Percentiles rank a stretch among this genome's conserved stretches.
phyloP scores from a whole-genome alignment of 495 filamentous ascomycete species.

The Saxispiralis lemnorum region DNA sequence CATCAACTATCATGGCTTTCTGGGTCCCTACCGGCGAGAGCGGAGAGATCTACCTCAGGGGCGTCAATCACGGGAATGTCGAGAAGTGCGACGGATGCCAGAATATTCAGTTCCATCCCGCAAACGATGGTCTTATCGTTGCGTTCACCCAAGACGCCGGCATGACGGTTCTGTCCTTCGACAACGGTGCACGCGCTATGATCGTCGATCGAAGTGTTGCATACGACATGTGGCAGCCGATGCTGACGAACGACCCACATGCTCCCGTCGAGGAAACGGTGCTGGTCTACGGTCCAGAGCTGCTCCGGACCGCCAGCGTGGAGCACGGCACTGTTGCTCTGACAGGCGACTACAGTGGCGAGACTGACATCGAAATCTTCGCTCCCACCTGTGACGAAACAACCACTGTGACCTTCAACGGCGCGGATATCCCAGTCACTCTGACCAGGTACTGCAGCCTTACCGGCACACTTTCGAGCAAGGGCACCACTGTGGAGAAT shows the following conservation, averaged over 20 bases:
- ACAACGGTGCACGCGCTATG: constrained; percentile 9
- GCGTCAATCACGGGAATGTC: constrained; percentile 1
- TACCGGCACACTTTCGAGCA: constrained; percentile 8
- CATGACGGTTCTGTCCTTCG: constrained; percentile 11
- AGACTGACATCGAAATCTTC: constrained; percentile 18
- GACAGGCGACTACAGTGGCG: constrained; percentile 16
- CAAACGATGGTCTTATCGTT: constrained; percentile 9
- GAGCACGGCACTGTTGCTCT: constrained; percentile 11
- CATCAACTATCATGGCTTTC: constrained; percentile 8
- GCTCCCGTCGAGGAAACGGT: constrained; percentile 12
- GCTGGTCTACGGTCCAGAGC: constrained; percentile 20
- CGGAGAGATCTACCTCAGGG: constrained; percentile 13
- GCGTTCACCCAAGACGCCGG: constrained; percentile 10
- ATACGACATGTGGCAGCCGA: constrained; percentile 8
- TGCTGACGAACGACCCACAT: constrained; percentile 4
- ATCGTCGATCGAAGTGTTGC: constrained; percentile 8
- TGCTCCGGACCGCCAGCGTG: constrained; percentile 14
- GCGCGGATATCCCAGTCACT: constrained; percentile 5
- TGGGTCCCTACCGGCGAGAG: constrained; percentile 12
- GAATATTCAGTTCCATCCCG: constrained; percentile 4
- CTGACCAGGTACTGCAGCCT: constrained; percentile 18
- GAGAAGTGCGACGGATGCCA: constrained; percentile 4
- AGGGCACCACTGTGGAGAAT: neutral
- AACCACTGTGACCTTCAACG: constrained; percentile 14
- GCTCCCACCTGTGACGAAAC: constrained; percentile 1